Percentiles rank a stretch among this genome's conserved stretches.
Evolutionary conservation across 495 filamentous ascomycete genomes (phyloP).

Genomic region (Chaetomium tenue): DNA sequence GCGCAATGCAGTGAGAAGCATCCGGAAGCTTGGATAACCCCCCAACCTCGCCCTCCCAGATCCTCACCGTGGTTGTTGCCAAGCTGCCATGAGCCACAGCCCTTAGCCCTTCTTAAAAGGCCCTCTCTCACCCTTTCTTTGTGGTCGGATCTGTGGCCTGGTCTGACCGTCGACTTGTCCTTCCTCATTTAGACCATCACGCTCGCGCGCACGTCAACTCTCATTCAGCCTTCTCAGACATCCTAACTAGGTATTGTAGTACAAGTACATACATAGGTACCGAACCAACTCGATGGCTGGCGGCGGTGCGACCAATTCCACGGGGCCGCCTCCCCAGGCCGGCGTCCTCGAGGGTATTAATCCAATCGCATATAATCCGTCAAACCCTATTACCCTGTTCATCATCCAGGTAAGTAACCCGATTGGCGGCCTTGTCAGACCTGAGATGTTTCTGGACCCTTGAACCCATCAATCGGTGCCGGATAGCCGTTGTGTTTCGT

Average conservation of each 20-base stretch:
- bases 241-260: neutral
- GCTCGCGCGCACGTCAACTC: neutral
- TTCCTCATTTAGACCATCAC: neutral
- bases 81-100: neutral
- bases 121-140: neutral
- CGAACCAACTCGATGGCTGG: conserved; percentile 18
- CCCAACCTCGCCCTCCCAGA: too few relatives aligned
- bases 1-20: too few relatives aligned
- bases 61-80: neutral
- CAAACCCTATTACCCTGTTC: conserved; percentile 87
- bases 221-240: conserved; percentile 3
- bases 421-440: neutral
- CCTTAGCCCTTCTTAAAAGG: neutral
- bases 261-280: too few relatives aligned
- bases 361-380: conserved; percentile 66
- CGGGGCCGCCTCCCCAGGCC: conserved; percentile 32
- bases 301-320: conserved; percentile 16
- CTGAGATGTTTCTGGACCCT: neutral
- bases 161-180: neutral
- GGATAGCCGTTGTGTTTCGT: conserved; percentile 13
- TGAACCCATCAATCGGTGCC: conserved; percentile 8
- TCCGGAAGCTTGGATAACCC: too few relatives aligned
- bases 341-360: conserved; percentile 56
- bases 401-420: conserved; percentile 75
- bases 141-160: neutral